Evolutionary conservation across 768 basidiomycete genomes (phyloP).

Genomic region (Termitomyces sp.): DNA sequence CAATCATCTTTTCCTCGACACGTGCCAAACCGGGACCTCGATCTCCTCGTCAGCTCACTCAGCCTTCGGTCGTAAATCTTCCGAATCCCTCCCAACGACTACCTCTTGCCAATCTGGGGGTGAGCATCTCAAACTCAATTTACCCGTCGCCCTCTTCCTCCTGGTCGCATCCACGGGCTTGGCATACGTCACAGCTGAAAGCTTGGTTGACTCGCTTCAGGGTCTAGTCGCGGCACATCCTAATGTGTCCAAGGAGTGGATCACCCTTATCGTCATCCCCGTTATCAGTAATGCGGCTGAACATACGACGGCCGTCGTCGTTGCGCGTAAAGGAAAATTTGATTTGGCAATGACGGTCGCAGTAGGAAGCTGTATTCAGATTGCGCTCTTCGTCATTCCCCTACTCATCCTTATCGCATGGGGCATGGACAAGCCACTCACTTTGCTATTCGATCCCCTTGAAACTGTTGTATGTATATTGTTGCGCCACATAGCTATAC

Average conservation of each 20-base stretch:
- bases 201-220: slow-evolving; percentile 37
- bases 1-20: slow-evolving; percentile 40
- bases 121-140: neutral
- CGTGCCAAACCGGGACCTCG: slow-evolving; percentile 21
- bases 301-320: slow-evolving; percentile 38
- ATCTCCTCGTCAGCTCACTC: slow-evolving; percentile 1
- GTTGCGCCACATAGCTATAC: too few species aligned
- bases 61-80: neutral
- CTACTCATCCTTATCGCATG: slow-evolving; percentile 33
- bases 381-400: slow-evolving; percentile 39
- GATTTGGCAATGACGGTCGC: slow-evolving; percentile 41
- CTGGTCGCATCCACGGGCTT: neutral
- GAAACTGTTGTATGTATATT: neutral
- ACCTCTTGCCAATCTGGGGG: neutral
- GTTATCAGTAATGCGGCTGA: slow-evolving; percentile 40
- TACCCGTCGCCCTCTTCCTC: neutral
- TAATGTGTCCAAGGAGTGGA: slow-evolving; percentile 39
- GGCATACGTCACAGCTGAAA: slow-evolving; percentile 32
- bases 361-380: slow-evolving; percentile 41
- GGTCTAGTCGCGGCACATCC: slow-evolving; percentile 35
- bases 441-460: neutral
- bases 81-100: neutral
- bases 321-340: slow-evolving; percentile 39
- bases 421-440: neutral
- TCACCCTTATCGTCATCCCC: slow-evolving; percentile 42